Evolutionary conservation across 176 grass and related monocot species (phyloP).

Genomic region (Melocanna baccifera): DNA sequence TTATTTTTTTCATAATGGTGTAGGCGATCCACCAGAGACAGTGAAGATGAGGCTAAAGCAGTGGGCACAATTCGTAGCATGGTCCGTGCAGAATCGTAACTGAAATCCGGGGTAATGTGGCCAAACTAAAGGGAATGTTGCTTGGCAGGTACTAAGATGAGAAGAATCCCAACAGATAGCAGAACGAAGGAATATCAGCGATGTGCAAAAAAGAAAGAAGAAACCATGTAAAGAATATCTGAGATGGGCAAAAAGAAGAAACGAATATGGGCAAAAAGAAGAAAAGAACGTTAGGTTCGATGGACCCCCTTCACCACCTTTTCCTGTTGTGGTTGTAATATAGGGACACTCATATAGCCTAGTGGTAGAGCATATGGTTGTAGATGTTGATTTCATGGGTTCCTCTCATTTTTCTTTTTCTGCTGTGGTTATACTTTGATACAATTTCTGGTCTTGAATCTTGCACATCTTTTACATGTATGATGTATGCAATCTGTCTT

Average conservation of each 20-base stretch:
- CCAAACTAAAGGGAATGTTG: neutral
- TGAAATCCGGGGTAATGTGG: neutral
- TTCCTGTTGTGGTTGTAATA: too few relatives aligned
- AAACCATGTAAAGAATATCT: neutral
- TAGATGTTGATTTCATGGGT: too few relatives aligned
- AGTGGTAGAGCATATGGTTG: too few relatives aligned
- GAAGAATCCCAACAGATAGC: neutral
- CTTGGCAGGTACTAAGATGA: neutral
- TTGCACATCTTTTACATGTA: neutral
- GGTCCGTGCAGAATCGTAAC: neutral
- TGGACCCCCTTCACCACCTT: neutral
- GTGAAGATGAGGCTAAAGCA: neutral
- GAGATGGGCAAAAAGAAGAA: neutral
- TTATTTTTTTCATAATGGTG: neutral
- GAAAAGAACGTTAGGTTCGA: neutral
- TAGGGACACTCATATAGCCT: too few relatives aligned
- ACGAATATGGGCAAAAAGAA: neutral
- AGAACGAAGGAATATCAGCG: neutral
- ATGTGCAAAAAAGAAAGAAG: neutral
- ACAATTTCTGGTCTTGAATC: neutral
- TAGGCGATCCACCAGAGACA: neutral
- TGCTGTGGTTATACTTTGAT: neutral
- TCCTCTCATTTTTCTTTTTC: too few relatives aligned
- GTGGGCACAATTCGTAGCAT: neutral
- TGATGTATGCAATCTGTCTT: neutral